Evolutionary conservation across 805 yeast genomes (phyloP).

Genomic region (Starmerella stigmatis): DNA sequence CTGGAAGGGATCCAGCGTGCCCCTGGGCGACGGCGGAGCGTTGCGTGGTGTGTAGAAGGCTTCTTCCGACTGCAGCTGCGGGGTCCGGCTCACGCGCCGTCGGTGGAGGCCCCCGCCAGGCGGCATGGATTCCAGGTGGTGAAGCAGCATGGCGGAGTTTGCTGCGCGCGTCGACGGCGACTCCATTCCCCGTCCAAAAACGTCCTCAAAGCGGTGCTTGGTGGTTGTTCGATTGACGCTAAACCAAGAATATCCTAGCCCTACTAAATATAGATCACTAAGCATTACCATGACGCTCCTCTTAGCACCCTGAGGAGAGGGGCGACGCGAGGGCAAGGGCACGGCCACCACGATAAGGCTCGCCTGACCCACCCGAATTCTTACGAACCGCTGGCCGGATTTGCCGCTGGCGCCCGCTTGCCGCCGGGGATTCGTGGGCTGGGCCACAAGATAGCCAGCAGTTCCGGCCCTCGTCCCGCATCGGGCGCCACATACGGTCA

Average conservation of each 20-base stretch:
- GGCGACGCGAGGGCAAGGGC: too few species aligned
- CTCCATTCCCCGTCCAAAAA: constrained; percentile 13
- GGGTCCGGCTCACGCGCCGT: constrained; percentile 19
- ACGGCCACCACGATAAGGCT: constrained; percentile 5
- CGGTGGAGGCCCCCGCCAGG: constrained; percentile 18
- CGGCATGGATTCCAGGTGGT: constrained; percentile 17
- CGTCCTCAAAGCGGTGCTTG: not conserved
- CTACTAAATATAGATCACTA: constrained; percentile 8
- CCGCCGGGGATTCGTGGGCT: too few species aligned
- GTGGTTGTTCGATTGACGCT: constrained; percentile 6
- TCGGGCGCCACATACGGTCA: too few species aligned
- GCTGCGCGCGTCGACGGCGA: constrained; percentile 20
- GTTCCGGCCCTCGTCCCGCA: too few species aligned
- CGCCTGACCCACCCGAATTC: too few species aligned
- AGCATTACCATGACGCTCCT: not conserved
- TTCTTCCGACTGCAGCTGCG: constrained; percentile 15
- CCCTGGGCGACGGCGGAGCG: constrained; percentile 9
- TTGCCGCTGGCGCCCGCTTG: too few species aligned
- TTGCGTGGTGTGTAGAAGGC: constrained; percentile 17
- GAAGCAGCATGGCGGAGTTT: constrained; percentile 19
- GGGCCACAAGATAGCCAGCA: too few species aligned
- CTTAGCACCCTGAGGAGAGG: too few species aligned
- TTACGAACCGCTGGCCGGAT: too few species aligned
- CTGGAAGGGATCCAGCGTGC: constrained; percentile 1
- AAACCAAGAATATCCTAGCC: constrained; percentile 2